Conservation (phyloP, 208 protist genomes). For the Crithidia bombi region DNA sequence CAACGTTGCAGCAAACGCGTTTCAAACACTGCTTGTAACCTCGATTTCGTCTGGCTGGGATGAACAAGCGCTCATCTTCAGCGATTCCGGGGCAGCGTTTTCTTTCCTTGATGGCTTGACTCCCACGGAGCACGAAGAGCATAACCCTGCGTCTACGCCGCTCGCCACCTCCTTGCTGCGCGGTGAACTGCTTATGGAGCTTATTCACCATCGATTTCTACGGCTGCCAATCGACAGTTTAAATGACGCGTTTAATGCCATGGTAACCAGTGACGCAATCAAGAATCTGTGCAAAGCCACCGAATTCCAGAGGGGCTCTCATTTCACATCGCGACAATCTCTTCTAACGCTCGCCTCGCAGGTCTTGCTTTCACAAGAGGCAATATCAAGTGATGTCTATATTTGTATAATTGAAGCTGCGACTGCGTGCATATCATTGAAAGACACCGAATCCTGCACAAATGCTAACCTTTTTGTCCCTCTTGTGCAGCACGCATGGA, state of each 20-base stretch:
- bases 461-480: constrained; percentile 1
- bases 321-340: background rate
- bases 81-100: background rate
- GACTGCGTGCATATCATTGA: constrained; percentile 3
- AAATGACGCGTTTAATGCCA: background rate
- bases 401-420: constrained; percentile 19
- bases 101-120: background rate
- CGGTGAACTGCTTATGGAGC: background rate
- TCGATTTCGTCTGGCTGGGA: background rate
- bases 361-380: background rate
- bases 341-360: constrained; percentile 16
- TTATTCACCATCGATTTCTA: constrained; percentile 7
- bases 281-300: background rate
- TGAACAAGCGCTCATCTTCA: background rate
- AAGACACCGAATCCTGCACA: background rate
- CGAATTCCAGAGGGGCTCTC: background rate
- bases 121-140: background rate
- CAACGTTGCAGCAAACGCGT: constrained; percentile 10
- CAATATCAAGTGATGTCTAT: constrained; percentile 25
- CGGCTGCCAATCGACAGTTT: background rate
- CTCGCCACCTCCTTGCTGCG: background rate
- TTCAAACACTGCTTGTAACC: constrained; percentile 6
- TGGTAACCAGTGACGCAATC: constrained; percentile 24
- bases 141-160: background rate
- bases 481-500: constrained; percentile 29